Percentiles rank a stretch among this genome's conserved stretches.
Evolutionary conservation across 2,329 filamentous ascomycete species (phyloP).

Genomic region (Fusarium albidum): DNA sequence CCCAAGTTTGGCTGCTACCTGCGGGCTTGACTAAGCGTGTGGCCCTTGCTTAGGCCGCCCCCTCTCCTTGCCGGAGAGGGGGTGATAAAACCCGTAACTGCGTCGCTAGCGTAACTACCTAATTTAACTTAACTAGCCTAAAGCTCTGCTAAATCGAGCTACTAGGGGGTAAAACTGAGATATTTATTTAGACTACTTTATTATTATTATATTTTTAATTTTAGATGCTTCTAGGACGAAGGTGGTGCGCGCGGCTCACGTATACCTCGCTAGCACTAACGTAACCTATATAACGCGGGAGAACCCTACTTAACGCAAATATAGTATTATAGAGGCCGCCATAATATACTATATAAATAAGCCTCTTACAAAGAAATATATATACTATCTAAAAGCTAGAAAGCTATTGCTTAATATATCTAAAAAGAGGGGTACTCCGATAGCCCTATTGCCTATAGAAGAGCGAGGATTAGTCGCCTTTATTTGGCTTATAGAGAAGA

Average conservation of each 20-base stretch:
- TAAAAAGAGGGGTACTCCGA: background rate
- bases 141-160: background rate
- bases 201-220: background rate
- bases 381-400: background rate
- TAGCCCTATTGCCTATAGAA: background rate
- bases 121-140: background rate
- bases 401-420: background rate
- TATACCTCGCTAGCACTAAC: background rate
- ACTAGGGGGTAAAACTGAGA: background rate
- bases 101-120: background rate
- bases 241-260: background rate
- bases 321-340: background rate
- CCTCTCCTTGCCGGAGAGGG: background rate
- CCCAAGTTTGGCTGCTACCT: too few relatives aligned
- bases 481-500: background rate
- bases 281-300: background rate
- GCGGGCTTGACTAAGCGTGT: too few relatives aligned
- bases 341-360: background rate
- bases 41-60: too few relatives aligned
- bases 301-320: background rate
- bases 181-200: background rate
- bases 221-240: background rate
- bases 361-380: conserved; percentile 1
- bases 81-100: background rate
- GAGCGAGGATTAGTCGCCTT: background rate